Percentiles rank a stretch among this genome's conserved stretches.
Conservation (phyloP, 306 rosid species). For the Fragaria vesca region DNA sequence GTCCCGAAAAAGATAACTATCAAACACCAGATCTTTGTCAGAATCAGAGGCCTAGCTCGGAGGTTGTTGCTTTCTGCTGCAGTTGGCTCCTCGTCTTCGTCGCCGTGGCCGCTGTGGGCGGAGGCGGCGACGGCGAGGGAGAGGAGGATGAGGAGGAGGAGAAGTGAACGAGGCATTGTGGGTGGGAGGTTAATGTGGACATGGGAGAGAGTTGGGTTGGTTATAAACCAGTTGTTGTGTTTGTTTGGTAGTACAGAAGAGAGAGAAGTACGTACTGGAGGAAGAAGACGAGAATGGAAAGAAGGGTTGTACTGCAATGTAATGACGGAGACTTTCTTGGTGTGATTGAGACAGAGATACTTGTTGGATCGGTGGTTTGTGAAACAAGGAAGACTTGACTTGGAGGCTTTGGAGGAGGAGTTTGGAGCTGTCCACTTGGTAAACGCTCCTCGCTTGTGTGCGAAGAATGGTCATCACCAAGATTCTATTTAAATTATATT, state of each 20-base stretch:
- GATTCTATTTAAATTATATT: too few species aligned
- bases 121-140: conserved; percentile 39
- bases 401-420: not conserved
- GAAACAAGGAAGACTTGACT: not conserved
- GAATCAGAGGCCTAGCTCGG: conserved; percentile 46
- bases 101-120: conserved; percentile 51
- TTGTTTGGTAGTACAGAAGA: conserved; percentile 4
- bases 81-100: conserved; percentile 6
- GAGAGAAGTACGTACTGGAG: not conserved
- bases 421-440: not conserved
- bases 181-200: not conserved
- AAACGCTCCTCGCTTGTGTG: not conserved
- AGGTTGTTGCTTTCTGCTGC: conserved; percentile 16
- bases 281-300: conserved; percentile 7
- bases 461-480: not conserved
- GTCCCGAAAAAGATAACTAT: conserved; percentile 57
- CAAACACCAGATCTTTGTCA: conserved; percentile 56
- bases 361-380: not conserved
- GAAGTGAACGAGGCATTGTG: not conserved
- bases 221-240: not conserved
- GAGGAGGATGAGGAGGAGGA: conserved; percentile 14
- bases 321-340: conserved; percentile 1
- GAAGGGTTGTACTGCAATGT: not conserved
- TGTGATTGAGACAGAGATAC: not conserved
- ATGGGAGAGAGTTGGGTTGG: not conserved